Evolutionary conservation across 176 grass and related monocot genomes (phyloP), one percentile per base, ranked within the genome.

Genomic region (Eleusine indica): DNA sequence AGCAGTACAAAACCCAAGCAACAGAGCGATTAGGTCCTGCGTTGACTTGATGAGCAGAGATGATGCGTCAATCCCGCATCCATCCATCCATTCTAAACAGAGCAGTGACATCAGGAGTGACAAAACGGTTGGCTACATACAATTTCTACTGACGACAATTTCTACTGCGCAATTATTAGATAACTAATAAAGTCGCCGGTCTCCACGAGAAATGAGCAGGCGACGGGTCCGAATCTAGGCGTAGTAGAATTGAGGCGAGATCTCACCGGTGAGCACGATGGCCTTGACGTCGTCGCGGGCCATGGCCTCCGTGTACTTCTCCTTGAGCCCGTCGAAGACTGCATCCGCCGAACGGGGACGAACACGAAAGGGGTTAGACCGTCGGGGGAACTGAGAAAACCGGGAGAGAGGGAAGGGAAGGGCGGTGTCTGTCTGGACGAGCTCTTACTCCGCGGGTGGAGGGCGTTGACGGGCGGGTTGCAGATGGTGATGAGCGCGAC

Each of bases 381-480:
- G 56, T 22, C 5, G 18, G 57, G 57, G 57, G n/a, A 7, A 60
- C 0, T 7, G 21, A 60, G 10, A 22, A 7, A 10, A 7, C 0
- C 6, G 22, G 7, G 7, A 6, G 57, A 22, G 21, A 22, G 57
- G 6, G 54, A 58, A 9, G 21, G 21, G 7, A 7, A 57, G 54
- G 54, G 18, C 17, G 18, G 19, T 18, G 51, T 3, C 51, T 5
- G 18, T 5, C 4, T 18, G 4, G 41, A 6, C 5, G 15, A 17
- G 51, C 4, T n/a, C 61, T 64, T 30, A 64, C 61, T 64, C 10
- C 61, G 22, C 25, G 54, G 96, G 66, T 91, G 91, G 37, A 98
- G 84, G 39, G 93, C 96, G 71, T 99, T 96, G 58, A 99, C 96
- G 22, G 93, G 96, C 71, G 96, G 93, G 79, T 99, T 94, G 86